Conservation (phyloP, 1,284 basidiomycete genomes). For the Naganishia albida region DNA sequence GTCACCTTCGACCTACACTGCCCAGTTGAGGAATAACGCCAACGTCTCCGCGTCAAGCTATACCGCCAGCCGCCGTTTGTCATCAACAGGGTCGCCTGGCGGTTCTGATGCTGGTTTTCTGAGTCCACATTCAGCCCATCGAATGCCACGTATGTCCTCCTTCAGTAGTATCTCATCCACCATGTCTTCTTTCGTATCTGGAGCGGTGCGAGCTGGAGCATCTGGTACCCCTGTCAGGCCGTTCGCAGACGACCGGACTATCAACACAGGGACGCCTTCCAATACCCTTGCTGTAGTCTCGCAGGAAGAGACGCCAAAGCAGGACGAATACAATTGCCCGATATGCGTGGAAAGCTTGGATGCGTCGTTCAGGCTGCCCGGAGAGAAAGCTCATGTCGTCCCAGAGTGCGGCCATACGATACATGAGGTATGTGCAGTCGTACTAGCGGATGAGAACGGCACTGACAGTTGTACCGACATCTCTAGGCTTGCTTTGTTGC, state of each 20-base stretch:
- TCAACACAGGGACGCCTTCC: background rate
- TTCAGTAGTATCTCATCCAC: slow-evolving; percentile 13
- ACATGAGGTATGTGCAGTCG: slow-evolving; percentile 70
- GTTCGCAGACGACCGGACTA: no score
- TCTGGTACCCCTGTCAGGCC: background rate
- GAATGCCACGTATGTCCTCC: slow-evolving; percentile 7
- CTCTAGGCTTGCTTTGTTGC: slow-evolving; percentile 86
- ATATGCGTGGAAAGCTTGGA: slow-evolving; percentile 53
- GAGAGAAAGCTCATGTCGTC: slow-evolving; percentile 94
- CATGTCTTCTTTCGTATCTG: background rate
- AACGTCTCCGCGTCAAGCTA: background rate
- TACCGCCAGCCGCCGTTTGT: background rate
- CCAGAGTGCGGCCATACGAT: slow-evolving; percentile 96
- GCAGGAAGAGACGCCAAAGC: slow-evolving; percentile 41
- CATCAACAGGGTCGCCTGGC: no score
- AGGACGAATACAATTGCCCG: slow-evolving; percentile 50
- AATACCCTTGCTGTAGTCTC: slow-evolving; percentile 43
- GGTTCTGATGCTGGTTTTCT: background rate
- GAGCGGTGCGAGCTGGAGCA: no score
- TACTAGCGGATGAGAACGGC: background rate
- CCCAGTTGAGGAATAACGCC: background rate
- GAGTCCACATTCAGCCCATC: background rate
- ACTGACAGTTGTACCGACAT: slow-evolving; percentile 4
- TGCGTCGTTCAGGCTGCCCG: slow-evolving; percentile 62
- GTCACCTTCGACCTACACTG: background rate